A percentile compares a stretch with the other conserved stretches of the same genome.
These are phyloP conservation scores for Sporothrix schenckii DNA, from an alignment of 2,329 filamentous ascomycete genomes.

Conservation along the genomic window DNA sequence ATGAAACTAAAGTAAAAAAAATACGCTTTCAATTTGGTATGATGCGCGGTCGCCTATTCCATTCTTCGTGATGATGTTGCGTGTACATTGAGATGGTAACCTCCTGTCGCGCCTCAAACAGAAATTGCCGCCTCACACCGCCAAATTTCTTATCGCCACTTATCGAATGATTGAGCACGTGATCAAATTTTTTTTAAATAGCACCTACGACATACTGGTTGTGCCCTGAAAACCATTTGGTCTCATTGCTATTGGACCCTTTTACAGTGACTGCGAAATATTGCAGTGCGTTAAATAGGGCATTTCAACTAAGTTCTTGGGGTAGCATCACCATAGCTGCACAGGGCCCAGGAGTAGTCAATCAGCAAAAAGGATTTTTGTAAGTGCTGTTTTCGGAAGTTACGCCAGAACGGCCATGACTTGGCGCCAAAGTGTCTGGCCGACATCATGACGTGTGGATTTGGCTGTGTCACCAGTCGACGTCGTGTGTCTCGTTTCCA, in stretches of 20 bases:
- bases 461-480: neutral
- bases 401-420: slow-evolving; percentile 6
- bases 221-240: no score
- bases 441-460: slow-evolving; percentile 6
- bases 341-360: neutral
- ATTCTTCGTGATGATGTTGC: neutral
- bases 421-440: neutral
- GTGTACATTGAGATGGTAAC: neutral
- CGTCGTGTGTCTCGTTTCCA: neutral
- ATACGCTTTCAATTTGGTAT: neutral
- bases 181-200: neutral
- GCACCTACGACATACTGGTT: no score
- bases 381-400: slow-evolving; percentile 13
- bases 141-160: slow-evolving; percentile 27
- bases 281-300: no score
- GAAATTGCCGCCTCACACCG: slow-evolving; percentile 31
- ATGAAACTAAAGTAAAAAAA: neutral
- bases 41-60: neutral
- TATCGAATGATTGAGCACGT: neutral
- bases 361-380: neutral
- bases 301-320: no score
- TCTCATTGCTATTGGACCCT: no score
- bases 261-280: no score
- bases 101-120: neutral
- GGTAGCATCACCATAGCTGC: neutral